Evolutionary conservation across 176 grass and related monocot genomes (phyloP).

Genomic region (Pontederia paniculata): DNA sequence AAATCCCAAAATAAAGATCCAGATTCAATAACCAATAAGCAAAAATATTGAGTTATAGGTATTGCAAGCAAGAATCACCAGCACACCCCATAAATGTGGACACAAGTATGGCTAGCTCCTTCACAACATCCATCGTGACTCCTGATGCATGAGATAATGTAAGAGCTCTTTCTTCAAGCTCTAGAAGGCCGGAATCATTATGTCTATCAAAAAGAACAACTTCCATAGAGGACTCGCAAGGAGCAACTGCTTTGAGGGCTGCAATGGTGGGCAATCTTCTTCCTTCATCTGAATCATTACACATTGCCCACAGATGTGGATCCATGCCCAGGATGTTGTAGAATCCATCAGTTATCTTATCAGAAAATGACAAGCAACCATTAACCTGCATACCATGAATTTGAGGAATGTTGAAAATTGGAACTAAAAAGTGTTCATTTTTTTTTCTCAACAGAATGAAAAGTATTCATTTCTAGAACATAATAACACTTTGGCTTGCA

Average conservation of each 20-base stretch:
- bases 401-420: neutral
- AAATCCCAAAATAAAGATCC: slow-evolving; percentile 17
- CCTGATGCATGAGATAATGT: slow-evolving; percentile 35
- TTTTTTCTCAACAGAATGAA: too few species aligned
- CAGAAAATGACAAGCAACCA: slow-evolving; percentile 64
- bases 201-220: slow-evolving; percentile 63
- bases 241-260: slow-evolving; percentile 48
- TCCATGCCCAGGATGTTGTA: slow-evolving; percentile 93
- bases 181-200: slow-evolving; percentile 38
- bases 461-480: too few species aligned
- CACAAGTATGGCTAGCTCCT: slow-evolving; percentile 62
- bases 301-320: slow-evolving; percentile 83
- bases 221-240: slow-evolving; percentile 62
- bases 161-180: slow-evolving; percentile 52
- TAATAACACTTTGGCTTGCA: too few species aligned
- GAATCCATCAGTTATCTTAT: slow-evolving; percentile 72
- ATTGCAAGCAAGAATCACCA: neutral
- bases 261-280: slow-evolving; percentile 58
- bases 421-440: too few species aligned
- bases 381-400: slow-evolving; percentile 42
- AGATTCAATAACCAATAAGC: slow-evolving; percentile 13
- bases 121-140: slow-evolving; percentile 44
- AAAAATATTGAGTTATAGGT: neutral
- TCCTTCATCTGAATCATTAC: slow-evolving; percentile 58
- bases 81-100: slow-evolving; percentile 76